Evolutionary conservation across 1,139 yeast species (phyloP), one percentile per base, ranked within the genome.

Genomic region (Magnusiomyces magnusii): DNA sequence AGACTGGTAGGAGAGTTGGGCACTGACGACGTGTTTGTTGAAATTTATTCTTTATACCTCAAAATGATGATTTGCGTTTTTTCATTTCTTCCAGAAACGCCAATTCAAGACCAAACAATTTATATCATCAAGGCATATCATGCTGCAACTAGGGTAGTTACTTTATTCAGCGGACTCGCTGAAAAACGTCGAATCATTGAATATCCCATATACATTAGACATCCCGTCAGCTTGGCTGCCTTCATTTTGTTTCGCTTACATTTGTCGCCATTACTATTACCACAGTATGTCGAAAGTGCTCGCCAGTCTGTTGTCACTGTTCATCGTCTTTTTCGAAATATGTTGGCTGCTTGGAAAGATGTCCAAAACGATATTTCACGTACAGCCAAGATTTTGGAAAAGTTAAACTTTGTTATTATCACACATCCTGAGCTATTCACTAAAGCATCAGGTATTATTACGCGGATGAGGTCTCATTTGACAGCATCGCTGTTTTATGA

Each of bases 281-380:
- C 88, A 27, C 86, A 84, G 67, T 88, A 86, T 68, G 84, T 89
- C 51, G 96, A 91, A 68, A 86, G 95, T 54, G 91, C 97, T 1
- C 81, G 97, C 65, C 97, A 91, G 72, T 87, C 95, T 13, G 88
- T 92, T 68, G 97, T 92, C 25, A 91, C 97, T 0, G 95, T 90
- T 0, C 97, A 92, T 72, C 78, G 97, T 67, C 75, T 91, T 56
- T 87, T 85, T 71, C 79, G 97, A 71, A 91, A 92, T 69, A 91
- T 93, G 70, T 76, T 91, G 52, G 84, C 93, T 1, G 92, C 96
- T 10, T 92, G 98, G 98, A 85, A 86, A 63, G 89, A 86, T 65
- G 88, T 91, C 55, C 91, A 89, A 65, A 91, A 90, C 72, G 98
- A 91, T 71, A 87, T 91, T 47, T 86, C 95, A 1, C 80, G 98